Conservation (phyloP, 164 flowering plant genomes). For the Sextonia rubra region DNA sequence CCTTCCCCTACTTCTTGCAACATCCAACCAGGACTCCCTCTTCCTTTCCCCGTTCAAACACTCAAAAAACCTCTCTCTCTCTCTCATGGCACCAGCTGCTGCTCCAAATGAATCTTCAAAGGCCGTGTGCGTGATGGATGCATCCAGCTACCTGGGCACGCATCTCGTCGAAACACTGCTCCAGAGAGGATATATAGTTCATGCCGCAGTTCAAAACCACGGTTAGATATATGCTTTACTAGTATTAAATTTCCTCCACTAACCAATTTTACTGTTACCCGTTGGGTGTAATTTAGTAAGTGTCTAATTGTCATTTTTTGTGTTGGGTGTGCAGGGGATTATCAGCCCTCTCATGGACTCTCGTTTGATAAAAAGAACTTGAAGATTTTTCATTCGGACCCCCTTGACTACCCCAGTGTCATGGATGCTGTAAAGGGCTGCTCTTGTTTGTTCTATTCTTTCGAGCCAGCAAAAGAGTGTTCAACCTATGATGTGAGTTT, state of each 20-base stretch:
- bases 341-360: no score
- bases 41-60: background rate
- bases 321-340: no score
- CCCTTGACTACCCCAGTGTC: slow-evolving; percentile 69
- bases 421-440: slow-evolving; percentile 63
- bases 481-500: slow-evolving; percentile 51
- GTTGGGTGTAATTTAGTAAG: no score
- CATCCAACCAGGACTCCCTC: background rate
- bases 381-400: slow-evolving; percentile 52
- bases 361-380: slow-evolving; percentile 29
- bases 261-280: no score
- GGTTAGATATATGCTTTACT: slow-evolving; percentile 20
- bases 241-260: no score
- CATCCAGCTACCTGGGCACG: slow-evolving; percentile 49
- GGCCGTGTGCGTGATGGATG: slow-evolving; percentile 71
- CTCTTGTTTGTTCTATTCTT: slow-evolving; percentile 71
- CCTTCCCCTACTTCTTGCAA: no score
- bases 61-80: slow-evolving; percentile 6
- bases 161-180: slow-evolving; percentile 49
- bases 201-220: slow-evolving; percentile 59
- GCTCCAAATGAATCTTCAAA: slow-evolving; percentile 14
- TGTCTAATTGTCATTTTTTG: no score
- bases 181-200: slow-evolving; percentile 57
- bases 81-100: slow-evolving; percentile 31
- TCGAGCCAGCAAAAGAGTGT: slow-evolving; percentile 58